These are phyloP conservation scores for Gryganskiella cystojenkinii DNA, from an alignment of 192 early-diverging fungal species.

Conservation along the genomic window DNA sequence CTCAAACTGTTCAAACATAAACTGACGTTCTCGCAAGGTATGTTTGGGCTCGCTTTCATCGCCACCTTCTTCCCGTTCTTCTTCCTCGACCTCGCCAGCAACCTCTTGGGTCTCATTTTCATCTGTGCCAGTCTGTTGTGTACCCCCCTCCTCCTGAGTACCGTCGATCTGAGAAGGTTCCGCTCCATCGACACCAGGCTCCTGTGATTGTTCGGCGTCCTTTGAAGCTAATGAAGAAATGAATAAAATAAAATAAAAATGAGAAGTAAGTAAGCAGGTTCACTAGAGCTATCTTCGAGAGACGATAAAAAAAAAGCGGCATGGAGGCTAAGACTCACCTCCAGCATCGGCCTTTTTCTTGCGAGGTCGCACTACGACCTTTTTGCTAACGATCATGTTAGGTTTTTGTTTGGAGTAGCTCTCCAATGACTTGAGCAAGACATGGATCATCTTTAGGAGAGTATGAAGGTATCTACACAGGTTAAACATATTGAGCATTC, in stretches of 20 bases:
- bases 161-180: neutral
- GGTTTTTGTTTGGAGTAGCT: constrained; percentile 63
- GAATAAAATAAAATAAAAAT: no score
- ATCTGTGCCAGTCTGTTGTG: neutral
- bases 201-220: no score
- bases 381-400: constrained; percentile 61
- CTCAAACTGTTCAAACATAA: constrained; percentile 60
- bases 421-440: constrained; percentile 73
- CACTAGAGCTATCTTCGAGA: no score
- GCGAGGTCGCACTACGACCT: constrained; percentile 26
- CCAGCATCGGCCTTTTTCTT: constrained; percentile 32
- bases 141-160: neutral
- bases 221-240: no score
- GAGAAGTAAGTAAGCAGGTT: no score
- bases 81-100: neutral
- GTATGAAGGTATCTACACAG: constrained; percentile 64
- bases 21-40: constrained; percentile 35
- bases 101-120: neutral
- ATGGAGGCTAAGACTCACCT: no score
- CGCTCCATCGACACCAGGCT: no score
- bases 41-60: constrained; percentile 38
- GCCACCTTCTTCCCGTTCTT: constrained; percentile 14
- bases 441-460: constrained; percentile 65
- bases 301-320: no score
- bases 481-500: neutral